A percentile compares a stretch with the other conserved stretches of the same genome.
Evolutionary conservation across 768 basidiomycete species (phyloP).

Genomic region (Podaxis sp.): DNA sequence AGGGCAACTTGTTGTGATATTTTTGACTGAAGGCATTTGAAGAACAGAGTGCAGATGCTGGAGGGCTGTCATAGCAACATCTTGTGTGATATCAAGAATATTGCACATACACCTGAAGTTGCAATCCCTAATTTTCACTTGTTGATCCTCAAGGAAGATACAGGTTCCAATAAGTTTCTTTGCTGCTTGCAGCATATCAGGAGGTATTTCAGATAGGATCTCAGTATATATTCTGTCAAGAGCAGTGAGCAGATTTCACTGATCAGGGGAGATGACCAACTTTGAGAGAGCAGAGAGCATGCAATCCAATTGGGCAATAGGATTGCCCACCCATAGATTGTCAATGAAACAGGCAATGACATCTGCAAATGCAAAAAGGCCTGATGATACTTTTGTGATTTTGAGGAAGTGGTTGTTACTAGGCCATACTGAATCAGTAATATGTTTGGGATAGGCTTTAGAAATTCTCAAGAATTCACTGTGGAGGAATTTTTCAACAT

Average conservation of each 20-base stretch:
- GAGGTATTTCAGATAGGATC: slow-evolving; percentile 3
- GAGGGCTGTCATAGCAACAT: slow-evolving; percentile 2
- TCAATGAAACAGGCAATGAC: slow-evolving; percentile 24
- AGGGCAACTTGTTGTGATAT: neutral
- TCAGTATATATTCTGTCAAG: slow-evolving; percentile 15
- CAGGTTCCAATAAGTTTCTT: neutral
- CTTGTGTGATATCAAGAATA: neutral
- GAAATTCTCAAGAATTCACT: slow-evolving; percentile 16
- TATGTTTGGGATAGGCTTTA: neutral
- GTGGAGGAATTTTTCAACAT: slow-evolving; percentile 21
- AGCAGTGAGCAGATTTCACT: neutral
- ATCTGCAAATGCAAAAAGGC: slow-evolving; percentile 27
- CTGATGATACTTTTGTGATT: slow-evolving; percentile 22
- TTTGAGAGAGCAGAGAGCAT: neutral
- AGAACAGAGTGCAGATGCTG: neutral
- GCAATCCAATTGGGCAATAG: slow-evolving; percentile 3
- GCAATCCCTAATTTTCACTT: neutral
- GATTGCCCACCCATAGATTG: slow-evolving; percentile 6
- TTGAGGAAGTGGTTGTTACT: slow-evolving; percentile 5
- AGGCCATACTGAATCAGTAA: slow-evolving; percentile 20
- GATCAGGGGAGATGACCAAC: neutral
- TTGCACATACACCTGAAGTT: neutral
- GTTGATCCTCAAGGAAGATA: neutral
- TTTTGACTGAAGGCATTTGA: neutral
- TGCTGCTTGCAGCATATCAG: neutral